Evolutionary conservation across 352 stramenopile genomes (phyloP), one percentile per base, ranked within the genome.

Genomic region (Phytophthora sp.): DNA sequence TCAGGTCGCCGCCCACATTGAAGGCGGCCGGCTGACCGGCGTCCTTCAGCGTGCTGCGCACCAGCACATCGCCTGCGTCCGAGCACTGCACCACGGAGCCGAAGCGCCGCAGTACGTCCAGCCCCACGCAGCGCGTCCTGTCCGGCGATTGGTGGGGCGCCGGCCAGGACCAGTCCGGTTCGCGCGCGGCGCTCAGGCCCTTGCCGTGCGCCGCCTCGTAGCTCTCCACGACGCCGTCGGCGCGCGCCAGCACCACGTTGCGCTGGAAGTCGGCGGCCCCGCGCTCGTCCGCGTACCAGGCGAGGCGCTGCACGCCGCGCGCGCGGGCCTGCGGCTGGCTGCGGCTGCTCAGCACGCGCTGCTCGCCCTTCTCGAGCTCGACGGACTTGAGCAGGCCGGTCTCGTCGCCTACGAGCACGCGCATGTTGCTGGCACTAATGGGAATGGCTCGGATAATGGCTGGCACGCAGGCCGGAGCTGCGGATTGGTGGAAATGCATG

Each of bases 371-470:
- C 72, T 95, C 83, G 3, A 94, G 70, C 69, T 81, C 77, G 23
- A 93, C 76, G 27, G 77, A 89, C 82, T 95, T 95, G 66, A 94
- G 64, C 56, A 95, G 55, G 8, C 87, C 87, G 1, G 82, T 94
- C 68, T 95, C 87, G 70, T 95, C 87, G 46, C 77, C 87, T 32
- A 91, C 74, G 15, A 95, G 44, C 57, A 95, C 75, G 24, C 82
- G 83, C 83, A 94, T 94, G 26, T 20, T 72, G 46, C 9, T 46
- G n/a, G 20, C 45, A 31, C 4, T 38, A 59, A 48, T 57, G 21
- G 23, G 20, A 54, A 23, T 51, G 12, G 18, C 42, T n/a, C n/a
- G n/a, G n/a, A n/a, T n/a, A n/a, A 57, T 55, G 62, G 58, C 53
- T 69, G 61, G 61, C 31, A 62, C 23, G n/a, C 20, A 52, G 11